Base-by-base conservation (phyloP, 2,329 filamentous ascomycete genomes). In the Paracoccidioides lutzii region DNA sequence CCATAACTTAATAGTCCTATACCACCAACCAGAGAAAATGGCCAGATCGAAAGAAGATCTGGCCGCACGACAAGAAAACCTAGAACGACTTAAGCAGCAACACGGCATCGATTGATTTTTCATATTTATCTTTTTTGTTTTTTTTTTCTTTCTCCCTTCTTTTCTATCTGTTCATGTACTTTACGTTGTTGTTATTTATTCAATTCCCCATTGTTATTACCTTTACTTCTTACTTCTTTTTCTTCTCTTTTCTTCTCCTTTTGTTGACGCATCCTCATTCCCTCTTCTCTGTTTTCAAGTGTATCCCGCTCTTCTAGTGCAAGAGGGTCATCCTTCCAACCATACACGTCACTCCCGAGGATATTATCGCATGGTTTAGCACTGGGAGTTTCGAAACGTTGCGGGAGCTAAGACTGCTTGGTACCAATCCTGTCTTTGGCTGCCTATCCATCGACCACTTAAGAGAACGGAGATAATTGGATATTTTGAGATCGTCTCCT, bases 51-150 rank as follows among this genome's bases (percentile, higher is more conserved):
- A 88, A 84, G 88, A 93, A 75, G 90, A 96, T 76, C 81, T 97
- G 68, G 88, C 91, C 68, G 85, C 89, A 67, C 88, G 93, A 76
- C 88, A 93, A 76, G 88, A 95, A 74, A 93, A 91, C 79, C 84
- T 98, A 87, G 91, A 95, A 82, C 87, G 89, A 78, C 84, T 97
- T 77, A 98, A 98, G 79, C 83, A 86, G 71, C 88, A 97, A 75
- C 90, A 98, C 75, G 91, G 90, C 72, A 96, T 97, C 81, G 91
- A 96, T 84, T 98, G 89, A 91, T 48, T 38, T 33, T 12, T 48
- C 33, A 9, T 35, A 14, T 53, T 28, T 28, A 4, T 54, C 14
- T 6, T 38, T 38, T 30, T 60, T n/a, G 5, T 37, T 28, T 43
- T 46, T 28, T 52, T 14, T 45, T 61, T 61, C 63, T 62, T 64